Base-by-base conservation (phyloP, 2,329 filamentous ascomycete genomes). In the Fusarium cyanostomum region DNA sequence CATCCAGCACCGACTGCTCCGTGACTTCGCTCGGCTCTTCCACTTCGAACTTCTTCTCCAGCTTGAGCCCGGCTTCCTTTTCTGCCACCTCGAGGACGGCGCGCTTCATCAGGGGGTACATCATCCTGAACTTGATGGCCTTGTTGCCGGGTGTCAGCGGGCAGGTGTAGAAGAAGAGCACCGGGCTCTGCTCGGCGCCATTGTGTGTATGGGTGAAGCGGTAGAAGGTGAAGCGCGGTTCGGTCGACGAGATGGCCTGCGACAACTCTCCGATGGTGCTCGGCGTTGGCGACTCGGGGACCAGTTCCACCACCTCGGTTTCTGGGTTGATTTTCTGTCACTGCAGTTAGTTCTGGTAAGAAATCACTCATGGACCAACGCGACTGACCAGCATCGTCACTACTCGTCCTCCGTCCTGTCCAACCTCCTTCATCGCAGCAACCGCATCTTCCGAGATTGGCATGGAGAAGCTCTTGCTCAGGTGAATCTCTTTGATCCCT, bases 111-210 rank as follows among this genome's bases (percentile, higher is more conserved):
- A 89, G 79, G 30, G 92, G 91, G 74, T 95, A 95, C 72, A 95
- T 77, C 92, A 96, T 96, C 64, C 91, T 84, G 77, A 91, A 89
- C 79, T 92, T 94, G 79, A 95, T 91, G 49, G 85, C 80, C 77
- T 88, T 91, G 49, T 83, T 86, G 26, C 81, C 84, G 0, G 85
- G 78, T 5, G 89, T 83, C 8, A 84, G 80, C 1, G 92, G 92
- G 74, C 91, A 93, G 7, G 91, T 94, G 78, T 93, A 94, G 73
- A 95, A 87, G 79, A 95, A 95, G 7, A 94, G 81, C 43, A 94
- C 80, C 3, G 88, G 86, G 52, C 81, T 83, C 49, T 81, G 79
- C 57, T 83, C 77, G 41, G 72, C 63, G 18, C 86, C 86, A 28
- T 80, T 77, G 60, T 86, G 78, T 37, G 83, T 83, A 71, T 89